These are phyloP conservation scores for Isabelozyma pseudorhagii DNA, from an alignment of 805 yeast species.

Conservation along the genomic window DNA sequence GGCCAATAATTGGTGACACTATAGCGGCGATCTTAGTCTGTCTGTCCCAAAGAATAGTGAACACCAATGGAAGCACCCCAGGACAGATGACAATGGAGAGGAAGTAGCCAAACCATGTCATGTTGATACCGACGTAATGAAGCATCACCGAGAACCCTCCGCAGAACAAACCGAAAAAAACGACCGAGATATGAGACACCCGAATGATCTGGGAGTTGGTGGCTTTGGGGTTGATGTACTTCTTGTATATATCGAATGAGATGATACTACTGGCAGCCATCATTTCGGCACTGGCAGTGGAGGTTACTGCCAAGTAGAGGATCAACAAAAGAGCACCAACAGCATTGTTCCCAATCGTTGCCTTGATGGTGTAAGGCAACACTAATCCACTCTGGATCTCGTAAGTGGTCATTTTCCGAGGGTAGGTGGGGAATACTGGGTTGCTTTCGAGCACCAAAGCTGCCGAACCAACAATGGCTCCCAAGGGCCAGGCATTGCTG, in stretches of 20 bases:
- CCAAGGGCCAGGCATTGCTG: constrained; percentile 35
- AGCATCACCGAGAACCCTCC: constrained; percentile 38
- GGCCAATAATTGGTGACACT: constrained; percentile 29
- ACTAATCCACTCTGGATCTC: constrained; percentile 30
- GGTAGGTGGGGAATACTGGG: constrained; percentile 29
- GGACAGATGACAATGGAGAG: constrained; percentile 35
- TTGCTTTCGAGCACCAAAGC: constrained; percentile 22
- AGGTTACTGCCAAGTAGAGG: constrained; percentile 38
- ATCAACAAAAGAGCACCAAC: constrained; percentile 30
- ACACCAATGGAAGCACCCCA: constrained; percentile 34
- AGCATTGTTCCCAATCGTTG: constrained; percentile 28
- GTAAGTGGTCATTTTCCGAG: constrained; percentile 21
- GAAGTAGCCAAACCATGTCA: constrained; percentile 32
- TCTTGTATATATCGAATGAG: constrained; percentile 47
- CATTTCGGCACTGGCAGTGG: constrained; percentile 40
- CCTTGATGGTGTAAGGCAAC: constrained; percentile 26
- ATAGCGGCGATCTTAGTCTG: constrained; percentile 26
- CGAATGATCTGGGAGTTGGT: constrained; percentile 38
- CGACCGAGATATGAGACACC: constrained; percentile 42
- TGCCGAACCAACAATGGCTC: constrained; percentile 32
- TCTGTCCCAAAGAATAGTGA: constrained; percentile 31
- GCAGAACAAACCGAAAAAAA: constrained; percentile 32
- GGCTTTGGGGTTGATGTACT: constrained; percentile 41
- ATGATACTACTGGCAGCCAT: constrained; percentile 38
- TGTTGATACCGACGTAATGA: constrained; percentile 25